A percentile compares a stretch with the other conserved stretches of the same genome.
Evolutionary conservation across 495 filamentous ascomycete genomes (phyloP).

Genomic region (Penicillium nucicola): DNA sequence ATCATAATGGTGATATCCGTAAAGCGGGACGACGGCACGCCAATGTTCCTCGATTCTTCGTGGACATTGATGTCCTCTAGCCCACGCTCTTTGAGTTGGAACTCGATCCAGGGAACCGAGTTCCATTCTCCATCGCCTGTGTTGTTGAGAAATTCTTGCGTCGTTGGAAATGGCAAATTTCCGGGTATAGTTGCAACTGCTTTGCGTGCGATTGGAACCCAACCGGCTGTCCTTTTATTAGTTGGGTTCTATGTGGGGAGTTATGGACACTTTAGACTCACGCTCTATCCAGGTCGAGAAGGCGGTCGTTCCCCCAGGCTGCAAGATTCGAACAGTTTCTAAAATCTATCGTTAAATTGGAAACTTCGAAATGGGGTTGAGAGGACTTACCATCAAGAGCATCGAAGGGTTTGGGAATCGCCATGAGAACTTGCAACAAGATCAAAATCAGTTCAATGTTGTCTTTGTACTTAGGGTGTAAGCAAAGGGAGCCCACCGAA

Average conservation of each 20-base stretch:
- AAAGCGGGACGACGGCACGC: constrained; percentile 22
- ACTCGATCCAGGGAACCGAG: constrained; percentile 24
- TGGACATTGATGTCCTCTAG: constrained; percentile 29
- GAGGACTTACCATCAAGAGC: constrained; percentile 29
- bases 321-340: constrained; percentile 37
- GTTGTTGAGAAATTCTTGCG: constrained; percentile 20
- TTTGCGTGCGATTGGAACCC: constrained; percentile 21
- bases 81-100: constrained; percentile 27
- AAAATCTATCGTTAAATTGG: background rate
- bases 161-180: constrained; percentile 24
- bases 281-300: constrained; percentile 36
- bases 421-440: constrained; percentile 22
- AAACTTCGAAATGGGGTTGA: background rate
- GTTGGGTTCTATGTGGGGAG: background rate
- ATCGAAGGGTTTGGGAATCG: constrained; percentile 18
- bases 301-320: constrained; percentile 33
- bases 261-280: constrained; percentile 10
- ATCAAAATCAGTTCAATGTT: background rate
- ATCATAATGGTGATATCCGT: constrained; percentile 30
- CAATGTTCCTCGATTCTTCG: constrained; percentile 13
- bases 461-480: background rate
- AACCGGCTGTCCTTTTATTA: constrained; percentile 25
- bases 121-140: constrained; percentile 30
- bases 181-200: constrained; percentile 27
- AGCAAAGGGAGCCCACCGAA: constrained; percentile 28